Conservation (phyloP, 331 rosid species). For the Stylosanthes scabra region DNA sequence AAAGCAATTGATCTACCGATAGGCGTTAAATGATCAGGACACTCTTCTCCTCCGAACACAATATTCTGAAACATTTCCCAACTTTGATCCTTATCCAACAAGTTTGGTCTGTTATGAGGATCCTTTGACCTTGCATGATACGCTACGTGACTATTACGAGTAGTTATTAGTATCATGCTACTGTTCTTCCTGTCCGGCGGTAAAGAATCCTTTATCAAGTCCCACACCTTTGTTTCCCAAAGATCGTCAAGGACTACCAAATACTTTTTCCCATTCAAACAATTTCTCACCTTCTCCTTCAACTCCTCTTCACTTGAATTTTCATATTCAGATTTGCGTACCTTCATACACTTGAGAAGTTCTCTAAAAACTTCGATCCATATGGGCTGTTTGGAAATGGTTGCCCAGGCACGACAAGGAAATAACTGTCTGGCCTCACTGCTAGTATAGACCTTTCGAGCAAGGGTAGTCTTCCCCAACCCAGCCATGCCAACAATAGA, state of each 20-base stretch:
- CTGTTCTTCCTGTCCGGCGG: background rate
- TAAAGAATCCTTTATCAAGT: background rate
- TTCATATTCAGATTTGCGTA: background rate
- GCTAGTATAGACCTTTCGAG: background rate
- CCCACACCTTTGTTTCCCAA: background rate
- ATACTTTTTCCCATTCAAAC: background rate
- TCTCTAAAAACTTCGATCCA: background rate
- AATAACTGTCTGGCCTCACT: background rate
- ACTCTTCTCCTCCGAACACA: background rate
- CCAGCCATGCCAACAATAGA: background rate
- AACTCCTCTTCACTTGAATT: background rate
- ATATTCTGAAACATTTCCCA: slow-evolving; percentile 24
- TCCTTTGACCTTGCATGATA: background rate
- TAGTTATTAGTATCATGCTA: slow-evolving; percentile 38
- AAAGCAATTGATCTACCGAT: slow-evolving; percentile 32
- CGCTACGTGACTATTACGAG: background rate
- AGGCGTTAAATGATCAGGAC: background rate
- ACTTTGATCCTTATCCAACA: background rate
- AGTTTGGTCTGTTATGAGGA: background rate
- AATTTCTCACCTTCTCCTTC: background rate
- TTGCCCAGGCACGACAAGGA: background rate
- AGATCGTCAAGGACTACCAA: slow-evolving; percentile 10
- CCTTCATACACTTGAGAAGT: background rate
- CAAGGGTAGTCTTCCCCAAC: background rate
- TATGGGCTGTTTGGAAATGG: background rate